Conservation (phyloP, 2,329 filamentous ascomycete genomes). For the Alternaria sp. region DNA sequence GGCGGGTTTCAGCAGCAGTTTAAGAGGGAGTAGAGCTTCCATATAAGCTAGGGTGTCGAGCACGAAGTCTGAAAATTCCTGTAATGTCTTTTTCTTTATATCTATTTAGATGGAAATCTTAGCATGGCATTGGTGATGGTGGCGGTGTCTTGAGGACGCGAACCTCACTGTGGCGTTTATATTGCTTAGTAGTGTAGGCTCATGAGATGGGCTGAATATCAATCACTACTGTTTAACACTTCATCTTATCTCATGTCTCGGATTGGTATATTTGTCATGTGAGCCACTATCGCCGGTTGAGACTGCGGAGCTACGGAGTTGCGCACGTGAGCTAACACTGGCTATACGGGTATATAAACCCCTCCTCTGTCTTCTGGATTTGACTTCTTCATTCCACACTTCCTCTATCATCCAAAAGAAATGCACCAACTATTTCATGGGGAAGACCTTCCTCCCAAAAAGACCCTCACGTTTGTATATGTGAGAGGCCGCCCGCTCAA, state of each 20-base stretch:
- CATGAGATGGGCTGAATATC: not conserved
- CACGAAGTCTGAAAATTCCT: not conserved
- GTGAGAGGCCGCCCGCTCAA: not conserved
- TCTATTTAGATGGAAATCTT: not conserved
- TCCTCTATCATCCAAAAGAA: not conserved
- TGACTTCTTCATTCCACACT: not conserved
- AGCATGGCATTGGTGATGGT: not conserved
- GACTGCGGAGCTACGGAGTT: not conserved
- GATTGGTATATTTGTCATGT: not conserved
- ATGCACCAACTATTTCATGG: too few relatives aligned
- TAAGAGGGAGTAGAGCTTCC: slow-evolving; percentile 16
- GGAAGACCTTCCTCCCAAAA: too few relatives aligned
- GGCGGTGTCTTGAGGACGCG: not conserved
- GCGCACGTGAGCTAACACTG: not conserved
- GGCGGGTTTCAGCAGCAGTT: not conserved
- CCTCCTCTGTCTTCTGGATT: not conserved
- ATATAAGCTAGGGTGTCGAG: not conserved
- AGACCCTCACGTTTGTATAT: not conserved
- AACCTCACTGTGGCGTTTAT: not conserved
- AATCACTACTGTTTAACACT: not conserved
- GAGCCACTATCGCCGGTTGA: too few relatives aligned
- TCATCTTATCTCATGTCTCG: not conserved
- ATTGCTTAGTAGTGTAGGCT: not conserved
- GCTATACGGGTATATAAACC: not conserved
- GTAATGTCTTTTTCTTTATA: not conserved